Conservation (phyloP, 768 basidiomycete species). For the Pleurotus djamor region DNA sequence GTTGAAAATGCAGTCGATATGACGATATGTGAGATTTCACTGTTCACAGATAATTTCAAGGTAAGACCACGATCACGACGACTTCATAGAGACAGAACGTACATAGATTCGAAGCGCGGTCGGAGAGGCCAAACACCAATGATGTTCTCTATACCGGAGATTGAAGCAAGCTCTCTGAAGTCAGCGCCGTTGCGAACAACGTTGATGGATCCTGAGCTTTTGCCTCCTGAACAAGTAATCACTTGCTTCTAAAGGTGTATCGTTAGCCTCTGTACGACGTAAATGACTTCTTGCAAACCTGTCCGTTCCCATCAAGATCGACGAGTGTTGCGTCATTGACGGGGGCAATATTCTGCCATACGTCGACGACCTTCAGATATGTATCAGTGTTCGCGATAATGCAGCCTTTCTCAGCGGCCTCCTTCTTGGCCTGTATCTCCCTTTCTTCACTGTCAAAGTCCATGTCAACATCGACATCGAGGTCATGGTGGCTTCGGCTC, state of each 20-base stretch:
- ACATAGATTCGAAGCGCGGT: conserved; percentile 45
- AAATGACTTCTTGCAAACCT: conserved; percentile 40
- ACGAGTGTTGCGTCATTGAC: conserved; percentile 79
- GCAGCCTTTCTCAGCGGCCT: conserved; percentile 29
- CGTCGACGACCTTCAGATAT: conserved; percentile 60
- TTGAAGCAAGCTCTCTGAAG: conserved; percentile 59
- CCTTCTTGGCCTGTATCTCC: not conserved
- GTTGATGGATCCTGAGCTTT: conserved; percentile 73
- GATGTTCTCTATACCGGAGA: conserved; percentile 58
- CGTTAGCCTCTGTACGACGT: not conserved
- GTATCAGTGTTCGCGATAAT: conserved; percentile 53
- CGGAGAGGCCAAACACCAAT: conserved; percentile 64
- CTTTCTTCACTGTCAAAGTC: conserved; percentile 16
- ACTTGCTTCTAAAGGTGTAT: conserved; percentile 58
- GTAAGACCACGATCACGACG: not conserved
- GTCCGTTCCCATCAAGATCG: conserved; percentile 68
- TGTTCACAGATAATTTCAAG: conserved; percentile 16
- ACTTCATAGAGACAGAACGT: conserved; percentile 23
- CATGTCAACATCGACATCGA: conserved; percentile 29
- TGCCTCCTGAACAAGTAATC: conserved; percentile 83
- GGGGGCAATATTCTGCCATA: conserved; percentile 77
- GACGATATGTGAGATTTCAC: conserved; percentile 54
- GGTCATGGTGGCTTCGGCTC: not conserved
- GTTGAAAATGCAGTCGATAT: conserved; percentile 59
- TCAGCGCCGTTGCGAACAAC: conserved; percentile 82